Percentiles rank a stretch among this genome's conserved stretches.
Evolutionary conservation across 2,329 filamentous ascomycete genomes (phyloP).

Genomic region (Helotiales sp.): DNA sequence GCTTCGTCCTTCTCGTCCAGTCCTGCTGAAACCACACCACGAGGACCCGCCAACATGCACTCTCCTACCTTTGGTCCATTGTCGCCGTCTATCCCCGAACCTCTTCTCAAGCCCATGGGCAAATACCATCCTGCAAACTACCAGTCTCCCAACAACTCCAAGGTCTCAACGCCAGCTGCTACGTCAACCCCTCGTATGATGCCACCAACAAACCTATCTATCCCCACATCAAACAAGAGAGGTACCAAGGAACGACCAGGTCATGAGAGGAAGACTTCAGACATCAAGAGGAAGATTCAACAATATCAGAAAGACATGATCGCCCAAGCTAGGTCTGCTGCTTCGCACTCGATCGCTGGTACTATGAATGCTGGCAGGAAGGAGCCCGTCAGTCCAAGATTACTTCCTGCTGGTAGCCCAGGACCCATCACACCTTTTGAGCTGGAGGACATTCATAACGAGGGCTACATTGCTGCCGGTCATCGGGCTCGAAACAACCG

Average conservation of each 20-base stretch:
- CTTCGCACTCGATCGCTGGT: constrained; percentile 29
- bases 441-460: constrained; percentile 40
- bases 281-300: constrained; percentile 52
- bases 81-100: constrained; percentile 14
- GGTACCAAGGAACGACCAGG: constrained; percentile 34
- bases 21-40: constrained; percentile 15
- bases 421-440: constrained; percentile 64
- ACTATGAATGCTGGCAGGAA: constrained; percentile 24
- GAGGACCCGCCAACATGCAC: constrained; percentile 11
- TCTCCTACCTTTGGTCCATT: constrained; percentile 9
- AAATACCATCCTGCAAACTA: constrained; percentile 67
- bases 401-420: constrained; percentile 56
- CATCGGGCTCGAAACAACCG: constrained; percentile 8
- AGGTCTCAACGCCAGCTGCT: constrained; percentile 23
- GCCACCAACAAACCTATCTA: constrained; percentile 31
- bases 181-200: constrained; percentile 19
- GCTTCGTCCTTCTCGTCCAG: constrained; percentile 38
- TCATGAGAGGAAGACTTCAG: constrained; percentile 43
- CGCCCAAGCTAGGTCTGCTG: constrained; percentile 52
- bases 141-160: constrained; percentile 39
- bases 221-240: constrained; percentile 32
- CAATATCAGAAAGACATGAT: constrained; percentile 65
- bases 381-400: constrained; percentile 48
- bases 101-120: constrained; percentile 49
- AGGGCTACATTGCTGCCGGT: constrained; percentile 30